These are phyloP conservation scores for Rhodotorula sp. DNA, from an alignment of 1,284 basidiomycete species.

Conservation along the genomic window DNA sequence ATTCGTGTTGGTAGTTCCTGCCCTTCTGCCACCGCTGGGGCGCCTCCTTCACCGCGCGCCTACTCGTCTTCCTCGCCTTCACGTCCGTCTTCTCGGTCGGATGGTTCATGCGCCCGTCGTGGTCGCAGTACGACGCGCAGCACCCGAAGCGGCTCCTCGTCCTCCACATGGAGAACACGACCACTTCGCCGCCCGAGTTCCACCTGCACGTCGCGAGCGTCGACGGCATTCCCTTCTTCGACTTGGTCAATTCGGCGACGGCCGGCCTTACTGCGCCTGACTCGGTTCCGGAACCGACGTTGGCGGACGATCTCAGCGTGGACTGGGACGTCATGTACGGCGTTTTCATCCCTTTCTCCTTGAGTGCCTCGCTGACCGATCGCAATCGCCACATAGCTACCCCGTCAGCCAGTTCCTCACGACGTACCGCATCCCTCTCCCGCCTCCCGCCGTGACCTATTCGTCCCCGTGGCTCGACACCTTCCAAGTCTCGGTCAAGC, in stretches of 20 bases:
- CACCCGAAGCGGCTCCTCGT: slow-evolving; percentile 89
- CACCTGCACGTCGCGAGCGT: slow-evolving; percentile 79
- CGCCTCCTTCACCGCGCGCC: slow-evolving; percentile 27
- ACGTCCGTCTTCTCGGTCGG: slow-evolving; percentile 50
- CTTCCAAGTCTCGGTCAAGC: slow-evolving; percentile 64
- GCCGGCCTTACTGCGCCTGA: slow-evolving; percentile 58
- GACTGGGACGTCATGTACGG: slow-evolving; percentile 43
- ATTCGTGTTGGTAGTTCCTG: slow-evolving; percentile 10
- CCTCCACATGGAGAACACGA: slow-evolving; percentile 76
- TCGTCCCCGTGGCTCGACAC: slow-evolving; percentile 58
- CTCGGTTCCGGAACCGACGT: slow-evolving; percentile 44
- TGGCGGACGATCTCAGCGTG: slow-evolving; percentile 44
- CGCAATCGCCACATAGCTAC: neutral
- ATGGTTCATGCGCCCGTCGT: slow-evolving; percentile 45
- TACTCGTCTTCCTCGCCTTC: slow-evolving; percentile 59
- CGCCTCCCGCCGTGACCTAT: slow-evolving; percentile 55
- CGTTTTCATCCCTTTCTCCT: neutral
- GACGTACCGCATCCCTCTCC: slow-evolving; percentile 69
- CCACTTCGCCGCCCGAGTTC: slow-evolving; percentile 66
- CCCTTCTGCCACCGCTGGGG: slow-evolving; percentile 51
- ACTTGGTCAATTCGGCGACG: slow-evolving; percentile 64
- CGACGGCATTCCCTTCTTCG: slow-evolving; percentile 74
- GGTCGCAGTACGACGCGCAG: slow-evolving; percentile 71
- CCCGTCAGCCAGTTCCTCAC: slow-evolving; percentile 63
- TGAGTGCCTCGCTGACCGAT: neutral